phyloP scores from a whole-genome alignment of 371 early-diverging fungal species.

The Batkoa obscura region DNA sequence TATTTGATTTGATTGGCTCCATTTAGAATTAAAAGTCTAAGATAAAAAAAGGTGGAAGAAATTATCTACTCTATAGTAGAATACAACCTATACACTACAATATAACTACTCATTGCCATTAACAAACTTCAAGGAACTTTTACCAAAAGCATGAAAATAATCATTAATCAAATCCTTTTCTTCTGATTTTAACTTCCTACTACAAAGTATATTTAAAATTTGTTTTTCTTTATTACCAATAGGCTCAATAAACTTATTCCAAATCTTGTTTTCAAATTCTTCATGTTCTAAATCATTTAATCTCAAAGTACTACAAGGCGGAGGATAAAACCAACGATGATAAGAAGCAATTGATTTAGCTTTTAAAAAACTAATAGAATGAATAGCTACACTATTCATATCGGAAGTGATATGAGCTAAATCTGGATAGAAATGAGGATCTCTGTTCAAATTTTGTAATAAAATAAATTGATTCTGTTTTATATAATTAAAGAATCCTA shows the following conservation, averaged over 20 bases:
- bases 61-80: too few species aligned
- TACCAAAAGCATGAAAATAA: too few species aligned
- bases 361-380: background rate
- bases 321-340: background rate
- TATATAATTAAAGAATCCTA: slow-evolving; percentile 1
- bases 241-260: background rate
- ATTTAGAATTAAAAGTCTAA: too few species aligned
- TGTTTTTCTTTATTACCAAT: background rate
- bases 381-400: background rate
- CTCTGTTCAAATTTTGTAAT: background rate
- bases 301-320: background rate
- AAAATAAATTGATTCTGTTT: background rate
- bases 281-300: background rate
- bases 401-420: background rate
- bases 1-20: too few species aligned
- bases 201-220: background rate
- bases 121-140: too few species aligned
- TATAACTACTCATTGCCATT: too few species aligned
- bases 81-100: too few species aligned
- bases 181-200: background rate
- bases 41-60: too few species aligned
- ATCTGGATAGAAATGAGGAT: background rate
- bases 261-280: background rate
- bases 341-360: background rate
- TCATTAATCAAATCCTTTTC: too few species aligned